Conservation (phyloP, 805 yeast genomes). For the Ogataea siamensis region DNA sequence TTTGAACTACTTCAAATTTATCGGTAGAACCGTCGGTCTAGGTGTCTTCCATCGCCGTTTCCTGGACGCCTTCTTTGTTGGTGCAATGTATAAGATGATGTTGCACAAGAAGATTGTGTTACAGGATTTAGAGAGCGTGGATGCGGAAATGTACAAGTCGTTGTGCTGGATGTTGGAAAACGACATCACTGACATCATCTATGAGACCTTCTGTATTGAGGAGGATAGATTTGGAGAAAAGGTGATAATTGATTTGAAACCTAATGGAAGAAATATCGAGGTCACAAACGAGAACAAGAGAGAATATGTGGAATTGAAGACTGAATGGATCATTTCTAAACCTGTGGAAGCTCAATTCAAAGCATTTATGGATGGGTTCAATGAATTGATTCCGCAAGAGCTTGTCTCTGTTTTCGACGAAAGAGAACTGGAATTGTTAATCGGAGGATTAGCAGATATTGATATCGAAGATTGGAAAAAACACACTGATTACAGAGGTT, state of each 20-base stretch:
- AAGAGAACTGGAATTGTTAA: conserved; percentile 91
- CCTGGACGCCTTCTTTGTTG: conserved; percentile 96
- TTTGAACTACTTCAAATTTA: conserved; percentile 94
- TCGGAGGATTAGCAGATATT: conserved; percentile 97
- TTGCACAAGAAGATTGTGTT: conserved; percentile 89
- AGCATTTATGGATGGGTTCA: conserved; percentile 96
- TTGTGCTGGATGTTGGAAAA: conserved; percentile 95
- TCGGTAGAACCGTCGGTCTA: conserved; percentile 96
- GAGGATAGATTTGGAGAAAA: conserved; percentile 96
- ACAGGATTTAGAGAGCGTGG: conserved; percentile 98
- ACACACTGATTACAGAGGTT: conserved; percentile 98
- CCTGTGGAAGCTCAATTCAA: conserved; percentile 95
- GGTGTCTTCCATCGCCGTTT: conserved; percentile 98
- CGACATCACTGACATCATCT: conserved; percentile 84
- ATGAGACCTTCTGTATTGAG: conserved; percentile 77
- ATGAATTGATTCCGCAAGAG: conserved; percentile 96
- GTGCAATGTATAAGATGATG: conserved; percentile 98
- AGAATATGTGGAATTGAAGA: conserved; percentile 90
- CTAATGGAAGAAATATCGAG: conserved; percentile 82
- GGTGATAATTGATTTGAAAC: conserved; percentile 85
- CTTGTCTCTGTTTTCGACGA: conserved; percentile 95
- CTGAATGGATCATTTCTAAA: conserved; percentile 93
- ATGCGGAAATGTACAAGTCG: conserved; percentile 92
- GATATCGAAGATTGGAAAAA: conserved; percentile 99
- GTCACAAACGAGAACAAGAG: conserved; percentile 93